These are phyloP conservation scores for Cucurbita argyrosperma DNA, from an alignment of 306 rosid genomes.

Conservation along the genomic window DNA sequence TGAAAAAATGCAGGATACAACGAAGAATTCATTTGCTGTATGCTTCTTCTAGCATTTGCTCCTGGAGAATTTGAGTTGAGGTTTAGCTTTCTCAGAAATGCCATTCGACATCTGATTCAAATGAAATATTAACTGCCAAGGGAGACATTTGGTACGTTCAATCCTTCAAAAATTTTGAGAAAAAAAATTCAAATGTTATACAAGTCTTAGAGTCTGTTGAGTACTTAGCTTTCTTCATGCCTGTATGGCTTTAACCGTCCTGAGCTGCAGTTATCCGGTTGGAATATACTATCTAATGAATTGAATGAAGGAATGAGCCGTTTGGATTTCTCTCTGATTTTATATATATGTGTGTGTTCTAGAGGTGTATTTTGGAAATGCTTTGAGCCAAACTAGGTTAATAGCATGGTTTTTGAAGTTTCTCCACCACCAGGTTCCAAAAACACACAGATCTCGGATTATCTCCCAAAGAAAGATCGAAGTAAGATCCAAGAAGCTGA, in stretches of 20 bases:
- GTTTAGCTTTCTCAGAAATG: background rate
- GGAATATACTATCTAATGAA: background rate
- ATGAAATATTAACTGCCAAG: background rate
- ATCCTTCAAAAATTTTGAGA: background rate
- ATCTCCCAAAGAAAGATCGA: background rate
- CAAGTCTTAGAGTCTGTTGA: background rate
- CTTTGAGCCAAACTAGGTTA: background rate
- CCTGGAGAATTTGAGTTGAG: background rate
- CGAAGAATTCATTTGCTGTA: background rate
- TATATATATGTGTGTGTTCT: background rate
- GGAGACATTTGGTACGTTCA: background rate
- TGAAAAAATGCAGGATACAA: slow-evolving; percentile 13
- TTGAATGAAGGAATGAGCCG: background rate
- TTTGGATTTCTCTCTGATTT: background rate
- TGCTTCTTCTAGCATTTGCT: background rate
- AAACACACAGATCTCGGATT: background rate
- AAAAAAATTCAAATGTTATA: background rate
- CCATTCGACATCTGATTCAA: background rate
- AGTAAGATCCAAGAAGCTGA: background rate
- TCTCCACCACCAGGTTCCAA: background rate
- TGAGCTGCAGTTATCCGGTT: background rate
- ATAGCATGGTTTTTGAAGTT: background rate
- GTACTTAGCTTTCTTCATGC: background rate
- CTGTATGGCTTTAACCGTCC: background rate
- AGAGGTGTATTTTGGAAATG: background rate